Conservation (phyloP, 2,329 filamentous ascomycete genomes). For the Zarea fungicola region DNA sequence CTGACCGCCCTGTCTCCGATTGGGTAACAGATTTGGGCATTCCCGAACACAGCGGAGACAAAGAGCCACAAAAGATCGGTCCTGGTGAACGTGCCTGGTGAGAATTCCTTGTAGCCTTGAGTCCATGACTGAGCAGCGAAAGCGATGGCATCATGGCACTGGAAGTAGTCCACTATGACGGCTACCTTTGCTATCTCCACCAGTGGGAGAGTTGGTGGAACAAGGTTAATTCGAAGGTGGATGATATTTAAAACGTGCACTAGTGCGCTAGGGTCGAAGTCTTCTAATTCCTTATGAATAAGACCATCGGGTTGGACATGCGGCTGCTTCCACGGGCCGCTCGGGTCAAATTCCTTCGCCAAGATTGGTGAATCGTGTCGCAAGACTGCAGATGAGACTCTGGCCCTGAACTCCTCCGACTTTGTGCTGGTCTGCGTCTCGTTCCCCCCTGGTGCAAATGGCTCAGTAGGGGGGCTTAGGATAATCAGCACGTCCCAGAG, state of each 20-base stretch:
- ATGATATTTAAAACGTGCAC: constrained; percentile 1
- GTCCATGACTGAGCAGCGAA: background rate
- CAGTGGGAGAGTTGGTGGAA: constrained; percentile 14
- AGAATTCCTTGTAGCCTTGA: background rate
- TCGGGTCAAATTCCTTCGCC: background rate
- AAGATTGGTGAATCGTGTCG: background rate
- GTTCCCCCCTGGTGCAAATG: too few relatives aligned
- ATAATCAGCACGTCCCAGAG: too few relatives aligned
- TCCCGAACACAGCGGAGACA: background rate
- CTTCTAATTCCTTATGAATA: background rate
- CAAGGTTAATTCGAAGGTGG: background rate
- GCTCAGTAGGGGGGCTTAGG: too few relatives aligned
- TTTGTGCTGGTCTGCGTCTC: too few relatives aligned
- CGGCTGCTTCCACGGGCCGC: background rate
- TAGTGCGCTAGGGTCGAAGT: background rate
- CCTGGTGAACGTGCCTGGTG: too few relatives aligned
- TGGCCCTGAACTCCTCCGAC: background rate
- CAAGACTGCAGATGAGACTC: background rate
- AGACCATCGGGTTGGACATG: background rate
- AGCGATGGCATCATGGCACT: constrained; percentile 14
- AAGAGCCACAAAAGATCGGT: background rate
- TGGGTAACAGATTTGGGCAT: background rate
- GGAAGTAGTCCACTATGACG: constrained; percentile 3
- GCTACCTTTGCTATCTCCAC: constrained; percentile 3
- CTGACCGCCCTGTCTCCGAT: background rate